These are phyloP conservation scores for Kurtzmaniella quercitrusa DNA, from an alignment of 1,139 yeast species.

Conservation along the genomic window DNA sequence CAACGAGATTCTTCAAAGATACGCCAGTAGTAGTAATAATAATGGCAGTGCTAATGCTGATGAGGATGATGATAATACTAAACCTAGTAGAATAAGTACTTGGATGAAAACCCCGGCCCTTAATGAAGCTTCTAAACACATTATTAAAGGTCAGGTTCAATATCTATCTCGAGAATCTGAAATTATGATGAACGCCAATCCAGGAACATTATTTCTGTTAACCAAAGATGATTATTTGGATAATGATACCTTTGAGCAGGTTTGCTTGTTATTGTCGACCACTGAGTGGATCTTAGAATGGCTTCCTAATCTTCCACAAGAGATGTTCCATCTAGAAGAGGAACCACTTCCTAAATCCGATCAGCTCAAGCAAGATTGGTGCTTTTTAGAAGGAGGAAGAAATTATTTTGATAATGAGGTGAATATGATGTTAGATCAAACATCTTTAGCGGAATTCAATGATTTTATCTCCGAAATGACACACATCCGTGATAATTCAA, in stretches of 20 bases:
- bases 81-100: constrained; percentile 18
- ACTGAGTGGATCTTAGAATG: constrained; percentile 48
- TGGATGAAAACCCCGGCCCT: constrained; percentile 43
- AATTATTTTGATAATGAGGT: constrained; percentile 14
- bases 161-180: constrained; percentile 31
- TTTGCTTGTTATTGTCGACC: constrained; percentile 46
- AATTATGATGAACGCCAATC: constrained; percentile 26
- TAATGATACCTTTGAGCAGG: constrained; percentile 42
- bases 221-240: constrained; percentile 41
- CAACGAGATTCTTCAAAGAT: constrained; percentile 24
- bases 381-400: constrained; percentile 48
- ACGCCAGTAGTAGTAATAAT: neutral
- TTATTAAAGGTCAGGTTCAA: constrained; percentile 15
- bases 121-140: constrained; percentile 27
- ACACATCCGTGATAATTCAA: constrained; percentile 41
- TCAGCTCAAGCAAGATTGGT: constrained; percentile 51
- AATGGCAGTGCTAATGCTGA: neutral
- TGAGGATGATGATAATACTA: neutral
- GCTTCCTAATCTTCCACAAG: constrained; percentile 51
- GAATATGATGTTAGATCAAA: constrained; percentile 33
- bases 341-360: constrained; percentile 34
- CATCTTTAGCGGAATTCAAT: constrained; percentile 43
- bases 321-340: constrained; percentile 27
- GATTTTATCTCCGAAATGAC: constrained; percentile 42
- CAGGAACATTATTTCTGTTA: constrained; percentile 20